A percentile compares a stretch with the other conserved stretches of the same genome.
Conservation (phyloP, 352 stramenopile species). For the Phytopythium oedochilum region DNA sequence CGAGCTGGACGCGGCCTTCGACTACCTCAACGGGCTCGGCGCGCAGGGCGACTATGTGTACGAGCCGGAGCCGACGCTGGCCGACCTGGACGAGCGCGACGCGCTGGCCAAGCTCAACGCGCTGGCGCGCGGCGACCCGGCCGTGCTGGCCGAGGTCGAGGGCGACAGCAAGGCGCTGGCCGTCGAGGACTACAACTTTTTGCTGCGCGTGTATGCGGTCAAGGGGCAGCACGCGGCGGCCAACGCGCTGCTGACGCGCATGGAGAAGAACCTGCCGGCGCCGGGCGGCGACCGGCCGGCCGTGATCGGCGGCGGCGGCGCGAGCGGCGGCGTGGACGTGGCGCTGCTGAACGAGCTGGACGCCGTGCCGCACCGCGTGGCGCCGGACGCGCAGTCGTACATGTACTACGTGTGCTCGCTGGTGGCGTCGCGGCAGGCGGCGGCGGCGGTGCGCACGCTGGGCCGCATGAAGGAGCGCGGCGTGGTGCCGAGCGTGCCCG, state of each 20-base stretch:
- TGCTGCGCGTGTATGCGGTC: slow-evolving; percentile 66
- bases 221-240: slow-evolving; percentile 54
- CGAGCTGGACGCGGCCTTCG: slow-evolving; percentile 65
- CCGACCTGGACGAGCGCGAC: slow-evolving; percentile 57
- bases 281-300: slow-evolving; percentile 4
- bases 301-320: slow-evolving; percentile 3
- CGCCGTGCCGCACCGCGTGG: slow-evolving; percentile 38
- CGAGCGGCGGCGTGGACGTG: slow-evolving; percentile 20
- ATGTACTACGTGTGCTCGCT: slow-evolving; percentile 76
- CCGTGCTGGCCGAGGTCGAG: slow-evolving; percentile 37
- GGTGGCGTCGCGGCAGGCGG: slow-evolving; percentile 32
- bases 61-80: slow-evolving; percentile 49
- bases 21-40: slow-evolving; percentile 67
- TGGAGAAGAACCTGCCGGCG: slow-evolving; percentile 58
- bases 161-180: slow-evolving; percentile 33
- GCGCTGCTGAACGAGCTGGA: slow-evolving; percentile 34
- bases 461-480: slow-evolving; percentile 79
- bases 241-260: slow-evolving; percentile 64
- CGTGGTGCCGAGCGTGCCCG: slow-evolving; percentile 40
- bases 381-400: slow-evolving; percentile 60
- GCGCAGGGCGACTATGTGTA: slow-evolving; percentile 65
- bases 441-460: slow-evolving; percentile 60
- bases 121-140: slow-evolving; percentile 37
- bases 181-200: slow-evolving; percentile 72
- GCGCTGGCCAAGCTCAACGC: slow-evolving; percentile 67